Percentiles rank a stretch among this genome's conserved stretches.
These are phyloP conservation scores for Rosa chinensis DNA, from an alignment of 306 rosid species.

Conservation along the genomic window DNA sequence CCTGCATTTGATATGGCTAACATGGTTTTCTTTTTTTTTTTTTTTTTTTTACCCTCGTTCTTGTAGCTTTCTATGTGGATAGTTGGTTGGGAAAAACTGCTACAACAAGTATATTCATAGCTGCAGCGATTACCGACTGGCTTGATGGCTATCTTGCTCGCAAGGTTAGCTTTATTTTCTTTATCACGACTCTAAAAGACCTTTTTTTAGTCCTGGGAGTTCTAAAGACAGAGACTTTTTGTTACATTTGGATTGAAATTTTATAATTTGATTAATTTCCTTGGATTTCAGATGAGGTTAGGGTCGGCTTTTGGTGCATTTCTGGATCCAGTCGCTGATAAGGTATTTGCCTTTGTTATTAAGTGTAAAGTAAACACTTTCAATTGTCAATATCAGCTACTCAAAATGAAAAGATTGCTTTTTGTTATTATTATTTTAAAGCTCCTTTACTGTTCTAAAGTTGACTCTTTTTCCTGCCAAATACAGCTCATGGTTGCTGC, in stretches of 20 bases:
- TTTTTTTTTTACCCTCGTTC: not conserved
- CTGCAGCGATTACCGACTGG: constrained; percentile 93
- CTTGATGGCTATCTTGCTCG: constrained; percentile 98
- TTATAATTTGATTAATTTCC: not conserved
- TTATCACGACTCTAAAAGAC: constrained; percentile 1
- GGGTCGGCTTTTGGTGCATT: constrained; percentile 97
- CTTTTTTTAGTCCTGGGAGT: constrained; percentile 1
- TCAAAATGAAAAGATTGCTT: not conserved
- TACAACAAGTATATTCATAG: constrained; percentile 76
- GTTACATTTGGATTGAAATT: not conserved
- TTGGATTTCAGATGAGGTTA: constrained; percentile 71
- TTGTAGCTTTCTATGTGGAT: constrained; percentile 76
- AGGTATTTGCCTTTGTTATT: constrained; percentile 51
- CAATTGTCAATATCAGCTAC: constrained; percentile 12
- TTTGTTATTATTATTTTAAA: constrained; percentile 4
- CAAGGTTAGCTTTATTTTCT: constrained; percentile 45
- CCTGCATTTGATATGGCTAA: constrained; percentile 11
- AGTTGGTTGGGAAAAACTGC: constrained; percentile 80
- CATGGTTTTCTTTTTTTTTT: not conserved
- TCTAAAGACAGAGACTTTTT: not conserved
- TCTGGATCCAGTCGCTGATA: constrained; percentile 99
- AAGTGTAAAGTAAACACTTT: not conserved
- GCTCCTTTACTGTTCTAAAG: constrained; percentile 6
- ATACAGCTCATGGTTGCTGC: constrained; percentile 99
- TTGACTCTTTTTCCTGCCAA: constrained; percentile 21